Evolutionary conservation across 495 filamentous ascomycete species (phyloP), one percentile per base, ranked within the genome.

Genomic region (Xylaria curta): DNA sequence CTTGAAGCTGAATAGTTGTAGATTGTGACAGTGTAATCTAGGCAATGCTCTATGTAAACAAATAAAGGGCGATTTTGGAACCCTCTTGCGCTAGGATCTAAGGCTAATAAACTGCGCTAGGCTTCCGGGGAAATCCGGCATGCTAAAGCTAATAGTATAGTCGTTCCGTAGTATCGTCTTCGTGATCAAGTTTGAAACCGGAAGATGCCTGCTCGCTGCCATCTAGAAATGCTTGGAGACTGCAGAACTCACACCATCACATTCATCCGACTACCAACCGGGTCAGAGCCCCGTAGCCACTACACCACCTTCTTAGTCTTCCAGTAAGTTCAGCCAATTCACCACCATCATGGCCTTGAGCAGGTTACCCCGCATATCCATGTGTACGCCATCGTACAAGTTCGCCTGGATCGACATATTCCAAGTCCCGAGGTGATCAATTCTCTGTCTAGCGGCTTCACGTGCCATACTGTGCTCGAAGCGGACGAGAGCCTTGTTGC

Each of bases 321-420:
- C 73, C 62, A 84, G 72, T 69, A 81, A 67, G 73, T 82, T 78
- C 72, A 87, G 69, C 85, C 85, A 87, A 68, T 87, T 87, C 76
- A 87, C 73, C n/a, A 86, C 82, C 85, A 86, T 87, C 85, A 87
- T 87, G 7, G 85, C 85, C 75, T 87, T 87, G 33, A 87, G 74
- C 67, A 87, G 73, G 75, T 87, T 87, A 0, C 85, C 85, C 63
- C 76, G 81, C 77, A 87, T 77, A 74, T 87, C 85, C 69, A 87
- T 76, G 76, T 87, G 85, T 76, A 87, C 85, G 2, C 85, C 85
- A 78, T 87, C 85, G 73, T 84, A 87, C 68, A 84, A 82, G 64
- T 82, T 85, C 28, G 81, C 79, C 74, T 87, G 85, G 54, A 87
- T 82, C 68, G 81, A 85, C 83, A 85, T 85, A 69, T 87, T 87